Conservation (phyloP, 257 asterid genomes). For the Fraxinus americana region DNA sequence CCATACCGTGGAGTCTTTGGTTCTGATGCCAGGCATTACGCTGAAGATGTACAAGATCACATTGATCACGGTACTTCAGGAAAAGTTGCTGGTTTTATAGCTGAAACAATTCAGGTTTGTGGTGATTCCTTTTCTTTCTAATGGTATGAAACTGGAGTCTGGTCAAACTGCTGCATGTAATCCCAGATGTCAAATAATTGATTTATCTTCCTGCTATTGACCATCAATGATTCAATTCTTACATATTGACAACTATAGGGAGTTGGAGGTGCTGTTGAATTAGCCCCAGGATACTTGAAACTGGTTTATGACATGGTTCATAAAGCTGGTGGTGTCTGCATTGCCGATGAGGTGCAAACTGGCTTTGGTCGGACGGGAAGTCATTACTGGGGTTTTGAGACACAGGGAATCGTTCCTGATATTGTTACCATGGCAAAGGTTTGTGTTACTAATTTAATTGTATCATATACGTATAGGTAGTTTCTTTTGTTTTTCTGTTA, state of each 20-base stretch:
- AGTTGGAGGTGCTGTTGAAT: constrained; percentile 96
- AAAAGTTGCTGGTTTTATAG: constrained; percentile 89
- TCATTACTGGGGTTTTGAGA: constrained; percentile 97
- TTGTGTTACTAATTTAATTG: not conserved
- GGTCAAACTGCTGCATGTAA: too few relatives aligned
- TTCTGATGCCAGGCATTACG: constrained; percentile 73
- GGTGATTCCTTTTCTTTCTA: not conserved
- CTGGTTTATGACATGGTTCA: constrained; percentile 77
- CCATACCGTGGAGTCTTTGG: constrained; percentile 94
- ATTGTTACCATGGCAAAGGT: constrained; percentile 99
- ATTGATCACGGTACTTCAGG: constrained; percentile 93
- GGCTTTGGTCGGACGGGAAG: constrained; percentile 98
- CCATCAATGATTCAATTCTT: constrained; percentile 12
- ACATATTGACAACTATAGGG: constrained; percentile 59
- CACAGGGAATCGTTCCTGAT: constrained; percentile 90
- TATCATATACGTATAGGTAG: not conserved
- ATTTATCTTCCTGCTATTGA: constrained; percentile 9
- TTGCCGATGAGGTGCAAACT: constrained; percentile 97
- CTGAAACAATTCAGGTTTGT: constrained; percentile 94
- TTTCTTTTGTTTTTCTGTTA: not conserved
- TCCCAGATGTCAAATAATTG: not conserved
- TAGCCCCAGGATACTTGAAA: constrained; percentile 94
- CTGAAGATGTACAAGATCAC: constrained; percentile 91
- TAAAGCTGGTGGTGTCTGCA: constrained; percentile 95
- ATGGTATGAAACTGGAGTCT: too few relatives aligned